Percentiles rank a stretch among this genome's conserved stretches.
These are phyloP conservation scores for Entomortierella lignicola DNA, from an alignment of 192 early-diverging fungal species.

Conservation along the genomic window DNA sequence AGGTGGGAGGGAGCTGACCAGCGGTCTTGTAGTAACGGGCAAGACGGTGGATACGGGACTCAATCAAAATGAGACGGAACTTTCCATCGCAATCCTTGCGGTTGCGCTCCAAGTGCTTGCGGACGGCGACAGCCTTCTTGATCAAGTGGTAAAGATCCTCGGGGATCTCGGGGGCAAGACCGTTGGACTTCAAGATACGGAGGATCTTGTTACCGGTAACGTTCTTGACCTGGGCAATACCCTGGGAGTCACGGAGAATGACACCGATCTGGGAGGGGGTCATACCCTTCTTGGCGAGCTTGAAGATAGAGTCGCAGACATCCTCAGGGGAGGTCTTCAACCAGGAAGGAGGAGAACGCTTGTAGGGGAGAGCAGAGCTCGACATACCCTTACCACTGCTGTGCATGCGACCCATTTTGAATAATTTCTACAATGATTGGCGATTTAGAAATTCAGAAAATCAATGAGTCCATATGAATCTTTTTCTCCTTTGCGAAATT, in stretches of 20 bases:
- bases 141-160: constrained; percentile 99
- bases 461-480: background rate
- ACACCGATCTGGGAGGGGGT: constrained; percentile 99
- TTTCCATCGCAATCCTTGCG: constrained; percentile 99
- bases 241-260: constrained; percentile 95
- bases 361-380: constrained; percentile 92
- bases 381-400: constrained; percentile 98
- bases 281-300: constrained; percentile 99
- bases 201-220: constrained; percentile 99
- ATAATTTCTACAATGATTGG: constrained; percentile 33
- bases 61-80: constrained; percentile 98
- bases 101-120: constrained; percentile 99
- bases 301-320: constrained; percentile 98
- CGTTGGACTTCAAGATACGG: constrained; percentile 98
- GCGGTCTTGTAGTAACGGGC: constrained; percentile 98
- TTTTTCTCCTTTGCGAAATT: background rate
- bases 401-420: constrained; percentile 95
- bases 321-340: constrained; percentile 97
- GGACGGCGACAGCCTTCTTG: constrained; percentile 99
- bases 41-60: constrained; percentile 98
- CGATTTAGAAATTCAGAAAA: constrained; percentile 6
- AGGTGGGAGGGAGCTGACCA: constrained; percentile 96
- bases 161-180: constrained; percentile 94
- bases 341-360: constrained; percentile 97
- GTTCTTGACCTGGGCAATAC: constrained; percentile 95